phyloP scores from a whole-genome alignment of 2,329 filamentous ascomycete species.

The Fusarium drepaniforme region DNA sequence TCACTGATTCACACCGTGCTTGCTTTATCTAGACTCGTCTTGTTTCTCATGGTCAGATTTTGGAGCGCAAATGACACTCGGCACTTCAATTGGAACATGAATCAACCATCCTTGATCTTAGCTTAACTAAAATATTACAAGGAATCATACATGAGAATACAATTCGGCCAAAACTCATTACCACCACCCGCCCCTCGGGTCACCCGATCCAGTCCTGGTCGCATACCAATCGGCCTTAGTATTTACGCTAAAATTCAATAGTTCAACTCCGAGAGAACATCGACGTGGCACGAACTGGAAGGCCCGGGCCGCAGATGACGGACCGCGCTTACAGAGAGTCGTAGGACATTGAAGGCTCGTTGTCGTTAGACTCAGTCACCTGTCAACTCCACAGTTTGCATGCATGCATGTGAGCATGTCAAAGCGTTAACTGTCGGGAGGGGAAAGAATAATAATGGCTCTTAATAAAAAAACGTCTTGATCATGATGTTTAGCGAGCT shows the following conservation, averaged over 20 bases:
- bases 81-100: neutral
- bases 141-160: neutral
- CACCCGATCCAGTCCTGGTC: neutral
- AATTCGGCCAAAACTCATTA: neutral
- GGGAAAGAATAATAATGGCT: neutral
- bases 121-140: neutral
- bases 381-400: neutral
- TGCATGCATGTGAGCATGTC: neutral
- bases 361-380: neutral
- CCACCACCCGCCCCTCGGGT: neutral
- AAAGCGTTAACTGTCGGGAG: neutral
- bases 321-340: neutral
- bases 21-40: neutral
- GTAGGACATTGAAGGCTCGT: neutral
- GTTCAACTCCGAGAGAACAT: neutral
- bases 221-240: neutral
- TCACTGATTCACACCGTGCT: no score
- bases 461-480: neutral
- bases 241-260: neutral
- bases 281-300: neutral
- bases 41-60: no score
- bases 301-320: conserved; percentile 5
- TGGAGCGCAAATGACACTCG: neutral
- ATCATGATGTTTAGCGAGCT: neutral
- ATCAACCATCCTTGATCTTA: neutral